These are phyloP conservation scores for Penicillium hesseltinei DNA, from an alignment of 2,329 filamentous ascomycete genomes.

Conservation along the genomic window DNA sequence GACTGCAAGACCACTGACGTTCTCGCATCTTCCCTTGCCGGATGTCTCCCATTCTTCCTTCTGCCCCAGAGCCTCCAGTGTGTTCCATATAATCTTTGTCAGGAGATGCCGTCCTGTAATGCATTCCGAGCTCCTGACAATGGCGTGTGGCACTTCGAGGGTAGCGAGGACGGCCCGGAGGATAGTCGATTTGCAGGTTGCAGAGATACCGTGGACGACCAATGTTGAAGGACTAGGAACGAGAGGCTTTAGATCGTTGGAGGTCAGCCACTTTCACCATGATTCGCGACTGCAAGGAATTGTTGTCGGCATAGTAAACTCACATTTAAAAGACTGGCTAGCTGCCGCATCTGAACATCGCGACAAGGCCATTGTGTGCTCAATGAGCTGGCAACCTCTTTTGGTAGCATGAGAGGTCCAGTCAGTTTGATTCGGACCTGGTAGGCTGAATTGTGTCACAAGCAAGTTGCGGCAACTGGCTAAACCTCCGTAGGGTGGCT, in stretches of 20 bases:
- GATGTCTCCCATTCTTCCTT: conserved; percentile 46
- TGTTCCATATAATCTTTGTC: conserved; percentile 46
- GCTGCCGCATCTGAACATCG: conserved; percentile 42
- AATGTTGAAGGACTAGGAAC: conserved; percentile 70
- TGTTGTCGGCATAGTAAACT: conserved; percentile 15
- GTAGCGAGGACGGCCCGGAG: conserved; percentile 62
- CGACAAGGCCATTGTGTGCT: conserved; percentile 46
- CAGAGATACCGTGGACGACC: conserved; percentile 78
- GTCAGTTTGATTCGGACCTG: background rate
- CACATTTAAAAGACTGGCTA: conserved; percentile 44
- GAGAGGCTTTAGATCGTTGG: conserved; percentile 26
- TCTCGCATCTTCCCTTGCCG: conserved; percentile 68
- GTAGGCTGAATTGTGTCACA: background rate
- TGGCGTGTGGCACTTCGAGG: conserved; percentile 49
- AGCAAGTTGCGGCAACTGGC: conserved; percentile 1
- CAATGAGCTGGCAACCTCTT: conserved; percentile 35
- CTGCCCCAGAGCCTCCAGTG: conserved; percentile 35
- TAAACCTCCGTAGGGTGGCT: conserved; percentile 6
- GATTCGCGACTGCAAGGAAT: background rate
- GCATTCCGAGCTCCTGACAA: conserved; percentile 47
- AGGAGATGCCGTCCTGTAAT: conserved; percentile 48
- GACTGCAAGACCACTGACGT: conserved; percentile 71
- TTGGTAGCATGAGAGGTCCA: conserved; percentile 29
- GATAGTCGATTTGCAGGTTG: conserved; percentile 81
- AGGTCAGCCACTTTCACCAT: background rate